Percentiles rank a stretch among this genome's conserved stretches.
phyloP scores from a whole-genome alignment of 371 early-diverging fungal species.

The Nematocida sp. region DNA sequence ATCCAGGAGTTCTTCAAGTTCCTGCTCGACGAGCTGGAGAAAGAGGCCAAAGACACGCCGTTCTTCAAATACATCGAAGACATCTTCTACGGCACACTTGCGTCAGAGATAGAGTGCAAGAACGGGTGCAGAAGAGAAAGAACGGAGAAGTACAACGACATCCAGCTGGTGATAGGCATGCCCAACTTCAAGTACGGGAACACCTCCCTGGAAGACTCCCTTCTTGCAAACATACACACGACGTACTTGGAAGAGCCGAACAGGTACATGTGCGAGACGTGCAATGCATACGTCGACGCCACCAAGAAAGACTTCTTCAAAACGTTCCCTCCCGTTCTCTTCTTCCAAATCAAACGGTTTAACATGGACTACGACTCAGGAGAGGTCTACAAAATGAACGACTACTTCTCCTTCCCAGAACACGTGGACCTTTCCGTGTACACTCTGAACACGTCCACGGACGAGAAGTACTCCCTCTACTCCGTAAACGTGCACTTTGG shows the following conservation, averaged over 20 bases:
- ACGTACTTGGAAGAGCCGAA: constrained; percentile 92
- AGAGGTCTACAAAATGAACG: constrained; percentile 71
- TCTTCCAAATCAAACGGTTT: constrained; percentile 90
- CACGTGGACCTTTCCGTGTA: constrained; percentile 79
- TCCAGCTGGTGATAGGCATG: constrained; percentile 54
- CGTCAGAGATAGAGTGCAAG: constrained; percentile 49
- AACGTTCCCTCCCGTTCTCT: constrained; percentile 84
- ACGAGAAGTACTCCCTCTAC: constrained; percentile 50
- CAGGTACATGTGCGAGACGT: constrained; percentile 84
- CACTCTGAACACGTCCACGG: constrained; percentile 67
- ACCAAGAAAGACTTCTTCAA: constrained; percentile 86
- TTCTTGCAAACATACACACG: constrained; percentile 75
- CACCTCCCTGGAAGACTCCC: constrained; percentile 72
- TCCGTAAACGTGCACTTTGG: constrained; percentile 92
- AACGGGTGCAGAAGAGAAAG: constrained; percentile 59
- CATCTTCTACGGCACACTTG: constrained; percentile 54
- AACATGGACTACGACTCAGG: constrained; percentile 73
- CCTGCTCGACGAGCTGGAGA: constrained; percentile 62
- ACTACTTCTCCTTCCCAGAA: constrained; percentile 87
- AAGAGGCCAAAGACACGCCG: constrained; percentile 53
- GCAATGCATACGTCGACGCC: constrained; percentile 88
- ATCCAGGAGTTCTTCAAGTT: constrained; percentile 64
- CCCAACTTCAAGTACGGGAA: constrained; percentile 30
- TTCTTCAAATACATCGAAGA: constrained; percentile 55
- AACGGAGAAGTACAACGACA: constrained; percentile 63